Evolutionary conservation across 2,329 filamentous ascomycete species (phyloP), one percentile per base, ranked within the genome.

Genomic region (Ceratocystis destructans): DNA sequence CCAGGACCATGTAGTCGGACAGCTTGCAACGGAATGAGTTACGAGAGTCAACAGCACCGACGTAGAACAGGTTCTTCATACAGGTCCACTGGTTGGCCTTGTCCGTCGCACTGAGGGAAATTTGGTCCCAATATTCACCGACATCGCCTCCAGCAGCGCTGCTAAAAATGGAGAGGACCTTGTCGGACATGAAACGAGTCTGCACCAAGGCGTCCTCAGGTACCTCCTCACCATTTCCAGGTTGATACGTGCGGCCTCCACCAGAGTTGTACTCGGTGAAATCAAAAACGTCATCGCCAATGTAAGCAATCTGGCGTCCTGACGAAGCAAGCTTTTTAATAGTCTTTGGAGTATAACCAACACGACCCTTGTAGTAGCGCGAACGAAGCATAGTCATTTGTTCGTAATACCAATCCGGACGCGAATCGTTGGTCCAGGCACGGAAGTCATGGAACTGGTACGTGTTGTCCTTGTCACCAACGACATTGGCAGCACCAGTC

Each of bases 51-150:
- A 96, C 80, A 69, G 95, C 87, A 37, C 91, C 94, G 25, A 96
- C 85, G 73, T 94, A 96, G 79, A 97, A 99, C 46, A 99, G 81
- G 71, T 96, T 96, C 77, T 97, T 87, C 64, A 99, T 81, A 73
- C 94, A 99, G 1, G 85, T 79, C 73, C 86, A 79, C 89, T 96
- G 95, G 44, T 86, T 81, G 22, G 75, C 72, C 71, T 87, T 87
- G 70, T 83, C 73, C 0, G 73, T 79, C 0, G 77, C 53, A 68
- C 82, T 79, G 59, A 96, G 75, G 5, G 76, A 75, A 33, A 97
- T 79, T 0, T 83, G 79, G 57, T 92, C 79, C 89, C 90, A 99
- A 71, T 88, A 85, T 73, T 93, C 87, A 50, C 87, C 89, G 45
- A 97, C 81, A 73, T 99, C 94, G 48, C 82, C 76, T 44, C 95